Evolutionary conservation across 805 yeast genomes (phyloP), one percentile per base, ranked within the genome.

Genomic region (Diddensiella santjacobensis): DNA sequence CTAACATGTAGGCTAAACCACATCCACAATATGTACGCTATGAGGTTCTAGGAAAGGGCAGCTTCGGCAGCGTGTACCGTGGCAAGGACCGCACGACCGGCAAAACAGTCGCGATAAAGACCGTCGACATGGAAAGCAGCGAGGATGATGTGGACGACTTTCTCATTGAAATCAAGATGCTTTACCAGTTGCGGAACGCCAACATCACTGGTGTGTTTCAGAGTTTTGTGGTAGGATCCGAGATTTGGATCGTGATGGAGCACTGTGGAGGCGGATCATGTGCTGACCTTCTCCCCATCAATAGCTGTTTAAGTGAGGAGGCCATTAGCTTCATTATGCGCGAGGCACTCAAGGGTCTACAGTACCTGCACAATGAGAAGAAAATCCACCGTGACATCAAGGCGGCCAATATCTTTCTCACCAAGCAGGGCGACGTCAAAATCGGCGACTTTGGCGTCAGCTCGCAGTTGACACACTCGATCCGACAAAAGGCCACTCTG

Each of bases 261-360:
- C 88, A 78, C 61, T 93, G 98, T 66, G 96, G 91, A 10, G 97
- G 95, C 23, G 96, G 97, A 0, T 87, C 96, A 1, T 86, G 96
- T 64, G 74, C 84, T 1, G 95, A 86, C 59, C 35, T 65, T 47
- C 19, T 48, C 44, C 49, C 45, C 33, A 71, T 72, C 42, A 77
- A 67, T 64, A 80, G 76, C 26, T 66, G 61, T 22, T 66, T 89
- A 39, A 68, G 67, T 17, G 96, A 88, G 58, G 74, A 73, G 3
- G 71, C 75, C 4, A 82, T 81, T 3, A 75, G 84, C 0, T 79
- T 71, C 53, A 80, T 91, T 17, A 69, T 84, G 45, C 68, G 79
- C 47, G 84, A 80, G 42, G 80, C 83, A 0, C 70, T 87, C 22
- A 67, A 68, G 44, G 98, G 96, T 0, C 75, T 93, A 45, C 73